Base-by-base conservation (phyloP, 2,329 filamentous ascomycete genomes). In the Ophiocordyceps robertsii region DNA sequence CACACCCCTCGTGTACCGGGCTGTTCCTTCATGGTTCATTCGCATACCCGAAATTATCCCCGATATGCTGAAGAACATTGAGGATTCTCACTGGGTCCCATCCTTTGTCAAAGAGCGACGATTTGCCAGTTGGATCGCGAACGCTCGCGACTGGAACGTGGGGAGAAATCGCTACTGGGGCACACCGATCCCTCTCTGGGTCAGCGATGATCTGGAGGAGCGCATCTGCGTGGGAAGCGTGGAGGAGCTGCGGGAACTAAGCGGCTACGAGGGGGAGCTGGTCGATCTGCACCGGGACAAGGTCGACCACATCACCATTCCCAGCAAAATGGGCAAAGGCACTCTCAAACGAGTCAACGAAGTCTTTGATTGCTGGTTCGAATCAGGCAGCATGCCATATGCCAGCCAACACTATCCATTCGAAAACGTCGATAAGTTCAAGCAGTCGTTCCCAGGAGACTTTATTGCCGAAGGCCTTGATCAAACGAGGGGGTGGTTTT, bases 301-400 rank as follows among this genome's bases (percentile, higher is more conserved):
- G 62, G 82, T 96, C 49, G 90, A 96, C 56, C 72, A 87, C 52
- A 94, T 96, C 60, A 95, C 88, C 37, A 95, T 96, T 49, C 89
- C 89, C 1, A 93, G 85, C 58, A 84, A 85, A 62, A 74, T 82
- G 64, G 89, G 89, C 51, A 94, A 90, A 57, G 89, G 88, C 17
- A 70, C 73, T n/a, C 67, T 95, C 47, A 80, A 74, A 53, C 80
- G 89, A 51, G 74, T 92, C 10, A 81, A 87, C 41, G 88, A 95
- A 59, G 86, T 95, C 5, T 95, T 95, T 53, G 89, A 95, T 64
- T 95, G 89, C 59, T 95, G 89, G 88, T 94, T 95, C 49, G 89
- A 95, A 63, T 95, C 88, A 37, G 89, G 89, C 46, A 89, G 84
- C 57, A 95, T 95, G 89, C 89, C 89, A 3, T 95, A 94, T 57